Conservation (phyloP, 2,329 filamentous ascomycete species). For the Xylariaceae sp. region DNA sequence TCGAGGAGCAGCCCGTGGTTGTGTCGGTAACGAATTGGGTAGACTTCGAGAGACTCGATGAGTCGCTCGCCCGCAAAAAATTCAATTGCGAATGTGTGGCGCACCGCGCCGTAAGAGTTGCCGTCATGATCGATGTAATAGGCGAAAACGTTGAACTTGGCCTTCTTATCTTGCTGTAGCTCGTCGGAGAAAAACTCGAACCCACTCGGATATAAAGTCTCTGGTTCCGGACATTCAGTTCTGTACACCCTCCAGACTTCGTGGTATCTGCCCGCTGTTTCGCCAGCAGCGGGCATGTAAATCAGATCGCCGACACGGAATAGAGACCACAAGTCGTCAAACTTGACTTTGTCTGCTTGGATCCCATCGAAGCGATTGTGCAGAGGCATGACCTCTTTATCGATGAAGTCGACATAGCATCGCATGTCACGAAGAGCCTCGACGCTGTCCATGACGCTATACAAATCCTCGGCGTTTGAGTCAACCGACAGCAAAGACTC, state of each 20-base stretch:
- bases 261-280: slow-evolving; percentile 42
- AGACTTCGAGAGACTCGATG: slow-evolving; percentile 42
- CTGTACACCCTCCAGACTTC: slow-evolving; percentile 45
- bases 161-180: slow-evolving; percentile 34
- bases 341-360: slow-evolving; percentile 39
- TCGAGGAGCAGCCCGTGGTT: slow-evolving; percentile 40
- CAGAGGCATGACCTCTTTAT: slow-evolving; percentile 45
- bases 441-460: slow-evolving; percentile 42
- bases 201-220: slow-evolving; percentile 34
- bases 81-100: slow-evolving; percentile 41
- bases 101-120: slow-evolving; percentile 42
- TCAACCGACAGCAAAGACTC: slow-evolving; percentile 42
- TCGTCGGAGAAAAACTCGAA: slow-evolving; percentile 44
- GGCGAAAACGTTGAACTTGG: slow-evolving; percentile 40
- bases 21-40: slow-evolving; percentile 43
- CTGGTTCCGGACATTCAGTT: slow-evolving; percentile 35
- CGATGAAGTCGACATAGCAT: slow-evolving; percentile 49
- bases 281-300: slow-evolving; percentile 42
- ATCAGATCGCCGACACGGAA: slow-evolving; percentile 46
- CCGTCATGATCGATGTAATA: slow-evolving; percentile 50
- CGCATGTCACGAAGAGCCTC: slow-evolving; percentile 46
- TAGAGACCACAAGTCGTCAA: slow-evolving; percentile 47
- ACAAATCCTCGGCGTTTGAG: slow-evolving; percentile 41
- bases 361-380: slow-evolving; percentile 34
- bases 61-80: slow-evolving; percentile 43